These are phyloP conservation scores for Candida fluviatilis DNA, from an alignment of 805 yeast genomes.

Conservation along the genomic window DNA sequence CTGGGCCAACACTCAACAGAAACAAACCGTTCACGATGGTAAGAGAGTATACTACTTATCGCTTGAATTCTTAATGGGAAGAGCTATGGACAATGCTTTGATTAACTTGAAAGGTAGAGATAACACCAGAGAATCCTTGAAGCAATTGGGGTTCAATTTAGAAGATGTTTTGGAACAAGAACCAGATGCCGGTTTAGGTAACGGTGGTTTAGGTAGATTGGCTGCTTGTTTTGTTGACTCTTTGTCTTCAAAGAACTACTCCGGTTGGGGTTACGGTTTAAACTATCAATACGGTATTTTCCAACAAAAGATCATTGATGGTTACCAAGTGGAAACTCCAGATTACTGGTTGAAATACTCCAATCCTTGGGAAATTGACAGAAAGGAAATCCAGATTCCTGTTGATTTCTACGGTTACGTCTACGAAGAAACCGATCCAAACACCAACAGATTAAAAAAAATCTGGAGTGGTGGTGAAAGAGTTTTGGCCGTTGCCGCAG, in stretches of 20 bases:
- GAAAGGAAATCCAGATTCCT: conserved; percentile 83
- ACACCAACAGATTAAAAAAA: conserved; percentile 54
- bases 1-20: conserved; percentile 93
- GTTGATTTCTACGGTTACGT: conserved; percentile 87
- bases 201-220: conserved; percentile 91
- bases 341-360: conserved; percentile 89
- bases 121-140: conserved; percentile 41
- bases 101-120: conserved; percentile 72
- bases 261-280: conserved; percentile 96
- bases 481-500: conserved; percentile 85
- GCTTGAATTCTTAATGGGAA: conserved; percentile 88
- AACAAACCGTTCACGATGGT: conserved; percentile 76
- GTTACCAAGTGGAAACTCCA: conserved; percentile 91
- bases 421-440: conserved; percentile 49
- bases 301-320: conserved; percentile 83
- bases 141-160: conserved; percentile 78
- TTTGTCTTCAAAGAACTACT: conserved; percentile 76
- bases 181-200: conserved; percentile 93
- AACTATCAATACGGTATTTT: conserved; percentile 93
- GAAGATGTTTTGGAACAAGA: conserved; percentile 84
- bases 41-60: conserved; percentile 85
- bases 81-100: conserved; percentile 91
- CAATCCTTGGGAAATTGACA: conserved; percentile 91
- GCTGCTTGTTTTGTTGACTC: conserved; percentile 95
- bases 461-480: conserved; percentile 87